Conservation (phyloP, 768 basidiomycete genomes). For the Mrakia blollopis region DNA sequence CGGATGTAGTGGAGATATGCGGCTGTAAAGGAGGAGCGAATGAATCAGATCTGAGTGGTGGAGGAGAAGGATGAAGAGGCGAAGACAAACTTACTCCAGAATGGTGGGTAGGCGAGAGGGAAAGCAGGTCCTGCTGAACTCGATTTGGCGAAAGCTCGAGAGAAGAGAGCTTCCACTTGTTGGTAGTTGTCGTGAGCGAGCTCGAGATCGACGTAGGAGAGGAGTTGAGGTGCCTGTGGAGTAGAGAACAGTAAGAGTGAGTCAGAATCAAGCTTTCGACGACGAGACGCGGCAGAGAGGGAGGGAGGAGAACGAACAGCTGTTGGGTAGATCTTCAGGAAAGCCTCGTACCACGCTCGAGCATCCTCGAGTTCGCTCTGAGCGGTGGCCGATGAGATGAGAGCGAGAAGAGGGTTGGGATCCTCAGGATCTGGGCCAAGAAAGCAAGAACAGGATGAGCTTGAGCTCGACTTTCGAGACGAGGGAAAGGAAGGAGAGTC, state of each 20-base stretch:
- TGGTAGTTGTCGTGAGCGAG: conserved; percentile 55
- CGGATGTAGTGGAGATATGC: conserved; percentile 92
- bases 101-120: conserved; percentile 29
- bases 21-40: conserved; percentile 49
- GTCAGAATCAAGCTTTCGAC: conserved; percentile 37
- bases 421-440: conserved; percentile 35
- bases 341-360: conserved; percentile 70
- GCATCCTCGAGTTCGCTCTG: conserved; percentile 74
- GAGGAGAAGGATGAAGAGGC: conserved; percentile 34
- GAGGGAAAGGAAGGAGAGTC: background rate
- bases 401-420: conserved; percentile 60
- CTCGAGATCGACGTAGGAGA: conserved; percentile 58
- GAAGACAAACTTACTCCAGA: conserved; percentile 21
- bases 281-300: conserved; percentile 35
- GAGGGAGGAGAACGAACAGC: conserved; percentile 59
- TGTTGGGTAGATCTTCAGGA: conserved; percentile 83
- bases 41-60: conserved; percentile 74
- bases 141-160: conserved; percentile 57
- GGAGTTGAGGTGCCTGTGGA: conserved; percentile 68
- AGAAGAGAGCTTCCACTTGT: conserved; percentile 83
- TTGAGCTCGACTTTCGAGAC: background rate
- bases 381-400: conserved; percentile 70
- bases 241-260: conserved; percentile 35
- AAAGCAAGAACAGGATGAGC: background rate
- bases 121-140: conserved; percentile 17